Evolutionary conservation across 2,329 filamentous ascomycete species (phyloP), one percentile per base, ranked within the genome.

Genomic region (Ophiostoma sp.): DNA sequence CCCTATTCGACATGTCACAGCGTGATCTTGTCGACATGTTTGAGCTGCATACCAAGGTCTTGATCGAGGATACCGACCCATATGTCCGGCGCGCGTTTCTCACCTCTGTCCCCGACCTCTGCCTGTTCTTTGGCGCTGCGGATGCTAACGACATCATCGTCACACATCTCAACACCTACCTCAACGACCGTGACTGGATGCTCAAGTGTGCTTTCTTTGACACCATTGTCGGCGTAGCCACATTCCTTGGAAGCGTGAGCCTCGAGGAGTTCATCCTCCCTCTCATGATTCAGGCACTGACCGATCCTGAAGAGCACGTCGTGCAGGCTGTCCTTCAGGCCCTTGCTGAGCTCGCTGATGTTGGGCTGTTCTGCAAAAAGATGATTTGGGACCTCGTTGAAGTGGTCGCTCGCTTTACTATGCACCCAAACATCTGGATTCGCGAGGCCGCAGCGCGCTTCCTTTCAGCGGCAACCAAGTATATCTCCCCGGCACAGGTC

Each of bases 141-240:
- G 90, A 93, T 76, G 91, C 94, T 0, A 97, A 96, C 77, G 95
- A 99, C 77, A 92, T 99, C n/a, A 89, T 99, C 20, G 82, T 99
- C 31, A 96, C 93, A 41, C 95, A 99, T 80, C 83, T 99, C 36
- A 98, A 98, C 77, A 99, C 95, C 0, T 99, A 99, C 76, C 81
- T 99, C 10, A 99, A 99, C 74, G 95, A 98, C 76, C 88, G 90
- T 60, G 94, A 99, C 77, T 99, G 95, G 95, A 93, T 93, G 78
- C 82, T 99, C 41, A 97, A 97, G 78, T 97, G 93, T 76, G 93
- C 94, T 2, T 98, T 98, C 77, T 97, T 99, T 76, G 94, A 97
- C 76, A 92, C 93, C 0, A 93, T 98, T 35, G 92, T 98, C 20
- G 94, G 94, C 3, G 94, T 99, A 73, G 92, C 94, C 4, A 88